These are phyloP conservation scores for Pezicula neosporulosa DNA, from an alignment of 2,329 filamentous ascomycete genomes.

Conservation along the genomic window DNA sequence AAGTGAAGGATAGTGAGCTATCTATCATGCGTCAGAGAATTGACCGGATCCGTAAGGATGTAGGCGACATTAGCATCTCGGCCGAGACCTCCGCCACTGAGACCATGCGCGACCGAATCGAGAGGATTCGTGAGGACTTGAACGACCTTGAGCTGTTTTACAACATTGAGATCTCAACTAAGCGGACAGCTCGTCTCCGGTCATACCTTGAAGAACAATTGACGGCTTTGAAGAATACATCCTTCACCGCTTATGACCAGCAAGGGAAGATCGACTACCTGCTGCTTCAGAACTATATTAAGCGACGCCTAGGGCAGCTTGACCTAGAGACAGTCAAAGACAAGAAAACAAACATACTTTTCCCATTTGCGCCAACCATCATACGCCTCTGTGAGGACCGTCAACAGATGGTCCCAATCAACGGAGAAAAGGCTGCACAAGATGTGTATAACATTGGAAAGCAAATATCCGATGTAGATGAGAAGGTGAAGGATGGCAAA, in stretches of 20 bases:
- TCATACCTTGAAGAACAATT: constrained; percentile 41
- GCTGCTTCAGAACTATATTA: constrained; percentile 44
- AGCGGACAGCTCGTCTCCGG: constrained; percentile 35
- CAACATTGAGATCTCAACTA: constrained; percentile 41
- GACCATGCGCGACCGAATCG: constrained; percentile 38
- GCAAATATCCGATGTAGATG: constrained; percentile 29
- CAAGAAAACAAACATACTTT: constrained; percentile 33
- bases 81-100: constrained; percentile 13
- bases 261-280: constrained; percentile 46
- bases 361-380: constrained; percentile 42
- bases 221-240: constrained; percentile 26
- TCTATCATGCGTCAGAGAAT: constrained; percentile 1
- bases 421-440: constrained; percentile 39
- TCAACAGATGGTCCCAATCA: constrained; percentile 39
- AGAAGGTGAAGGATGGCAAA: constrained; percentile 31
- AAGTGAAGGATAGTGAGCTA: too few species aligned
- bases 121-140: constrained; percentile 41
- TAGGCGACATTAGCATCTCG: neutral
- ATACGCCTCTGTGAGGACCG: constrained; percentile 44
- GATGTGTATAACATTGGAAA: constrained; percentile 34
- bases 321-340: constrained; percentile 35
- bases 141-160: constrained; percentile 45
- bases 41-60: constrained; percentile 12
- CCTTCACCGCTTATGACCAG: constrained; percentile 36
- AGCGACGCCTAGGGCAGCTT: constrained; percentile 28